Evolutionary conservation across 306 rosid genomes (phyloP).

Genomic region (Fragaria vesca): DNA sequence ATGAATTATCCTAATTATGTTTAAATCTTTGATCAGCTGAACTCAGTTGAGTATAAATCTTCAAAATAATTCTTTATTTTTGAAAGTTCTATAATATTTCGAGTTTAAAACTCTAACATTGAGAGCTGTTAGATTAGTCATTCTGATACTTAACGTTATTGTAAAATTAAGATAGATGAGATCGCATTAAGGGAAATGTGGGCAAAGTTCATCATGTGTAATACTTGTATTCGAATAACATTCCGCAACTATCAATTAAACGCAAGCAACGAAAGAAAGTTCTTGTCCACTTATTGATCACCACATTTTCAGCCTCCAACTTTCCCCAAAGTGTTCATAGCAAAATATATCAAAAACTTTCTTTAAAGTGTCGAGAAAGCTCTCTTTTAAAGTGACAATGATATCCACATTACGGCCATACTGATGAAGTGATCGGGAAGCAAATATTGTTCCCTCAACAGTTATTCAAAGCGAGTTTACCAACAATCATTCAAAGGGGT

Average conservation of each 20-base stretch:
- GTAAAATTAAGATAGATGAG: too few relatives aligned
- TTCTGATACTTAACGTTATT: too few relatives aligned
- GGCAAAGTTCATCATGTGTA: too few relatives aligned
- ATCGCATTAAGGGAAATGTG: too few relatives aligned
- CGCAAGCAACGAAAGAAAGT: not conserved
- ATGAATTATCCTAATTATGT: not conserved
- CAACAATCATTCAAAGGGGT: not conserved
- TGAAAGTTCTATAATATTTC: too few relatives aligned
- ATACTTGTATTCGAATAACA: too few relatives aligned
- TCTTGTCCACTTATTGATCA: not conserved
- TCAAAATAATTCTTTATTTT: too few relatives aligned
- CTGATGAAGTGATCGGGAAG: not conserved
- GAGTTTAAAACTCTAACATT: too few relatives aligned
- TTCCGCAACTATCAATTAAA: not conserved
- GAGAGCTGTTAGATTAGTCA: too few relatives aligned
- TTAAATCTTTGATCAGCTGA: not conserved
- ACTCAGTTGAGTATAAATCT: too few relatives aligned
- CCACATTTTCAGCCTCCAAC: not conserved
- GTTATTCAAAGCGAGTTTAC: not conserved
- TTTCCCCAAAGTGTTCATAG: not conserved
- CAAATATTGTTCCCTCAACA: not conserved
- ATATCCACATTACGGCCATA: not conserved
- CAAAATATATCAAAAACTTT: not conserved
- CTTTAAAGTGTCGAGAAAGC: not conserved
- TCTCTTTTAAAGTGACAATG: not conserved